Percentiles rank a stretch among this genome's conserved stretches.
phyloP scores from a whole-genome alignment of 495 filamentous ascomycete species.

The Pyrenula massariospora region DNA sequence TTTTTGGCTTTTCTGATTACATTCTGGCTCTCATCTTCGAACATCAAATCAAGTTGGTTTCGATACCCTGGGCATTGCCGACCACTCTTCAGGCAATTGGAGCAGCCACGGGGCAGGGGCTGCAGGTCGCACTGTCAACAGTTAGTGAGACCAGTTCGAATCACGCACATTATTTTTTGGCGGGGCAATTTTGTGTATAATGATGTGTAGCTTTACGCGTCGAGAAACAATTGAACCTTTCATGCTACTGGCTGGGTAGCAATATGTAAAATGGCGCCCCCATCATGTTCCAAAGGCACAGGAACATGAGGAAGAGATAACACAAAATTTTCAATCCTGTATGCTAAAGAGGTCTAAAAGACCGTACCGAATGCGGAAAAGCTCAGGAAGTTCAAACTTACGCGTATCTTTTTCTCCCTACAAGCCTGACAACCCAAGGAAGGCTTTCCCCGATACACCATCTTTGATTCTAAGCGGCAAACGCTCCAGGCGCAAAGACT shows the following conservation, averaged over 20 bases:
- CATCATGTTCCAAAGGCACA: no score
- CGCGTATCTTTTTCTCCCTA: constrained; percentile 49
- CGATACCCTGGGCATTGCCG: constrained; percentile 60
- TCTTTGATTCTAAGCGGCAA: no score
- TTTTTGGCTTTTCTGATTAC: constrained; percentile 46
- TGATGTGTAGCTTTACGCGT: background rate
- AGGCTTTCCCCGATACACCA: constrained; percentile 69
- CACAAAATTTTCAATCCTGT: background rate
- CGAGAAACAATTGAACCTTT: background rate
- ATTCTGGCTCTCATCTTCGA: constrained; percentile 59
- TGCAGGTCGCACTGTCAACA: background rate
- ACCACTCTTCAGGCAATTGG: constrained; percentile 55
- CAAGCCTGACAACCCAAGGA: constrained; percentile 65
- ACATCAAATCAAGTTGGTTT: constrained; percentile 56
- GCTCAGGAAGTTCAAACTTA: constrained; percentile 3
- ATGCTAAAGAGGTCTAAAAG: background rate
- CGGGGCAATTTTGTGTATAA: background rate
- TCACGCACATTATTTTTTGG: background rate
- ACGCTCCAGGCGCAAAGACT: no score
- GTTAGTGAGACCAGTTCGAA: background rate
- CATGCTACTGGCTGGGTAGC: no score
- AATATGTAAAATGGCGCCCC: no score
- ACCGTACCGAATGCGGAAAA: background rate
- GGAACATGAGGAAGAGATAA: background rate
- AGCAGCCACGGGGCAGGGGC: constrained; percentile 37